Evolutionary conservation across 805 yeast species (phyloP), one percentile per base, ranked within the genome.

Genomic region (Candida ovalis): DNA sequence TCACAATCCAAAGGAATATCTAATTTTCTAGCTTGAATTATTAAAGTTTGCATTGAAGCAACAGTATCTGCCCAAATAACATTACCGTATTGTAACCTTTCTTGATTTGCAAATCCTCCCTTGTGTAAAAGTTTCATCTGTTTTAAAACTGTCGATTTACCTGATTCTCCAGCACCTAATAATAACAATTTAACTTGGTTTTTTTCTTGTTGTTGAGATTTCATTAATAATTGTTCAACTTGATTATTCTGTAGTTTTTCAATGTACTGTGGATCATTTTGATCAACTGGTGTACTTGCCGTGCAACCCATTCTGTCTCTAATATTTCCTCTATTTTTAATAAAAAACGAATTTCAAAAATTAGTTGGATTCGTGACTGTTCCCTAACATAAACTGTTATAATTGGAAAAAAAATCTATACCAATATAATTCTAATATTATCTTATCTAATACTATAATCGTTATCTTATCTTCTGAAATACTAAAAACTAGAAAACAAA

Each of bases 91-190:
- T 87, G 91, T 40, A 73, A 59, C 45, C 96, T 74, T 65, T 94
- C 98, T 53, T 82, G 86, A 43, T 77, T 78, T 1, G 86, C 73
- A 69, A 92, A 94, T 2, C 96, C 95, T 40, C 86, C 84, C 50
- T 88, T 86, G 63, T 94, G 97, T 38, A 90, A 66, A 17, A 94
- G 73, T 57, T 86, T 81, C 81, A 91, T 77, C 64, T 91, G 97
- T 66, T 91, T 91, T 55, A 91, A 69, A 6, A 91, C 96, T 0
- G 98, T 91, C 2, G 96, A 86, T 63, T 91, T 91, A 5, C 98
- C 97, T 44, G 92, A 83, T 63, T 91, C 98, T 4, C 97, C 98
- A 0, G 98, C 88, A 38, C 98, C 97, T 32, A 90, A 69, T n/a
- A 92, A 72, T 36, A 92, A 67, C 51, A 92, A 72, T 63, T 85